phyloP scores from a whole-genome alignment of 1,284 basidiomycete genomes.

The Malassezia equina region DNA sequence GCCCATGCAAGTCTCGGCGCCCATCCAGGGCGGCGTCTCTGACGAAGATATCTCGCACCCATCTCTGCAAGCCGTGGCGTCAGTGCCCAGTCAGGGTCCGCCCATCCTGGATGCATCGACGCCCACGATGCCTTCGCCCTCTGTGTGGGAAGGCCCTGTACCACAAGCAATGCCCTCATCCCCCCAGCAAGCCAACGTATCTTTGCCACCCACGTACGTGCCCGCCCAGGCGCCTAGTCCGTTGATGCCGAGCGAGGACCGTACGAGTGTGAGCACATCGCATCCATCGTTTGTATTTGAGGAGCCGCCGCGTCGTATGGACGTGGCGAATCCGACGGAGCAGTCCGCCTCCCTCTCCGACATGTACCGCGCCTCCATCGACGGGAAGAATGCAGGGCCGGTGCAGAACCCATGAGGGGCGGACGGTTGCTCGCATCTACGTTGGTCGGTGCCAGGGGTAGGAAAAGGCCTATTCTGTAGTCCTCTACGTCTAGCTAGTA shows the following conservation, averaged over 20 bases:
- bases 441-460: too few relatives aligned
- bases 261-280: neutral
- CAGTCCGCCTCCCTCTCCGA: neutral
- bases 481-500: slow-evolving; percentile 19
- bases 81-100: neutral
- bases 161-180: neutral
- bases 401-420: neutral
- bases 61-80: neutral
- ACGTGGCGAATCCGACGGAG: neutral
- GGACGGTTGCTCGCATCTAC: too few relatives aligned
- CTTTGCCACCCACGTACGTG: neutral
- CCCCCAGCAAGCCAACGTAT: neutral
- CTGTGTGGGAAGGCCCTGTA: neutral
- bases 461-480: neutral
- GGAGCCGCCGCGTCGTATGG: neutral
- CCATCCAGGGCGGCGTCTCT: neutral
- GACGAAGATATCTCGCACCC: neutral
- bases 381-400: neutral
- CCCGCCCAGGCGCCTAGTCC: neutral
- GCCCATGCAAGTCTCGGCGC: slow-evolving; percentile 1
- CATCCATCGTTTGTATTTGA: neutral
- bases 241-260: neutral
- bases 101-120: neutral
- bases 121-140: neutral
- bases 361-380: neutral